phyloP scores from a whole-genome alignment of 345 rosid genomes.

The Clausena lansium region DNA sequence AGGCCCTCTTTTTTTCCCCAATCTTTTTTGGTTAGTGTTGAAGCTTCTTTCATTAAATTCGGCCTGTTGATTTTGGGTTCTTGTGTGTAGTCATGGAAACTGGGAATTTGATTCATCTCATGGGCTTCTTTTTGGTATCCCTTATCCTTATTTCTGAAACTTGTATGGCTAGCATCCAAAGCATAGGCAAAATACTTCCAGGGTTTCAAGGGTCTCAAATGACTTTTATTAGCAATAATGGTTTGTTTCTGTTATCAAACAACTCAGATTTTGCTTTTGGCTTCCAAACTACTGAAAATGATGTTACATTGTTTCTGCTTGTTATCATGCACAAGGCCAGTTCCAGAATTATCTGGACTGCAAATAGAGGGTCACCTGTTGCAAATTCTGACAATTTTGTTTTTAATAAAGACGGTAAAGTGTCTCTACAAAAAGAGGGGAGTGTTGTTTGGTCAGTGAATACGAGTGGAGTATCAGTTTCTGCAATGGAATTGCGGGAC shows the following conservation, averaged over 20 bases:
- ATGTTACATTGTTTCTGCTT: conserved; percentile 49
- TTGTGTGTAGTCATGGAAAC: conserved; percentile 36
- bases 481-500: conserved; percentile 67
- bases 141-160: conserved; percentile 26
- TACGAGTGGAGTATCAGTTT: conserved; percentile 45
- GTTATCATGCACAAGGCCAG: conserved; percentile 49
- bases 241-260: conserved; percentile 68
- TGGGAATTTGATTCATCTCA: conserved; percentile 13
- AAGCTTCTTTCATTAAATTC: neutral
- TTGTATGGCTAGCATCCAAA: conserved; percentile 39
- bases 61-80: conserved; percentile 6
- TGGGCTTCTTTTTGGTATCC: conserved; percentile 29
- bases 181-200: conserved; percentile 36
- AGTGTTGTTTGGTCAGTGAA: conserved; percentile 58
- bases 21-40: neutral
- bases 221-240: conserved; percentile 60
- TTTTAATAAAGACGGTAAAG: conserved; percentile 56
- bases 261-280: conserved; percentile 62
- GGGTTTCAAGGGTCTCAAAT: conserved; percentile 65
- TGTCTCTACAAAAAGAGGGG: conserved; percentile 43
- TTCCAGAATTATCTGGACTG: conserved; percentile 60
- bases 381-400: conserved; percentile 54
- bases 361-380: conserved; percentile 68
- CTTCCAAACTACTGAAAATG: conserved; percentile 37
- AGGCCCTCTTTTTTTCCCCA: neutral